Evolutionary conservation across 179 eudicot genomes (phyloP), one percentile per base, ranked within the genome.

Genomic region (Beta corolliflora): DNA sequence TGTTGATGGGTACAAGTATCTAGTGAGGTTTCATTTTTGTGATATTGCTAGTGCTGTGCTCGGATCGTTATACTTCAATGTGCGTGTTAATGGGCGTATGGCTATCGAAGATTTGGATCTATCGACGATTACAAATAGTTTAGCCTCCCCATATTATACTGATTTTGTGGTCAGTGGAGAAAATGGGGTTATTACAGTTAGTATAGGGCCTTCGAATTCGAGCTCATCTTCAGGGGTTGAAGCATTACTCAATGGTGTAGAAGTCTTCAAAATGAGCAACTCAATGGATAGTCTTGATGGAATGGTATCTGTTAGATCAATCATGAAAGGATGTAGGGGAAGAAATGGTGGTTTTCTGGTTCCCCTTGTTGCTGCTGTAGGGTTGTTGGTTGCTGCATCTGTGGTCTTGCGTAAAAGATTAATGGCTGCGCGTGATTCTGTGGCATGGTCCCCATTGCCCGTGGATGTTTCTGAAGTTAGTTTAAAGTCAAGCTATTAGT

Each of bases 121-220:
- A 9, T 81, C 94, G 14, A 19, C 23, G 0, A 53, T 80, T 7
- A 88, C 91, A 3, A 84, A 78, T 48, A 58, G 81, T 72, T 65
- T 95, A 76, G 97, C 97, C 58, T 88, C 98, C 9, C 99, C 99
- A 15, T 89, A 87, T 76, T 95, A 94, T 81, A 92, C 92, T 79
- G 98, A 95, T 89, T 87, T 92, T n/a, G 85, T 94, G 66, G 90
- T 91, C 23, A 85, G 89, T 75, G 91, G 59, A 23, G 86, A 67
- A 59, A 76, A 66, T 69, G 90, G 90, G 69, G 86, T 87, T 60
- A 50, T 93, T 83, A 82, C 81, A 1, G 86, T 92, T 23, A 86
- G 85, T 63, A 86, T 95, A n/a, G 97, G 95, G 53, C 93, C 94
- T 65, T 92, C 98, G 0, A 90, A 86, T 69, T 63, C 21, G 87